Evolutionary conservation across 768 basidiomycete species (phyloP).

Genomic region (Lentinus tigrinus): DNA sequence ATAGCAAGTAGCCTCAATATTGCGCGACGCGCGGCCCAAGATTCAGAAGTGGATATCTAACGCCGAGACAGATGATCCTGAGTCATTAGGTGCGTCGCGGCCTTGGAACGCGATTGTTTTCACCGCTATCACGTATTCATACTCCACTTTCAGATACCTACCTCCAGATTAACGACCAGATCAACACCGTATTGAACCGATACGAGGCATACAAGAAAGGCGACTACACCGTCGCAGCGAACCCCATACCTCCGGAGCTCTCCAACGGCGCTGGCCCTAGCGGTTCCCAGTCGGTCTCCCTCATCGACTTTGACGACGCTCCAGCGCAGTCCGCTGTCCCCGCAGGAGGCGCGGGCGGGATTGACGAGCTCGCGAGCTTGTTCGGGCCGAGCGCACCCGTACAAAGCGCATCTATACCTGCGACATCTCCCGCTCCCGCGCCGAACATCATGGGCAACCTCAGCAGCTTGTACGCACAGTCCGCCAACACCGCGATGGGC

Average conservation of each 20-base stretch:
- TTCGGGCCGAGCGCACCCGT: constrained; percentile 39
- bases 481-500: not conserved
- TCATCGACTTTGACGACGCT: constrained; percentile 78
- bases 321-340: constrained; percentile 19
- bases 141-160: constrained; percentile 66
- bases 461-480: not conserved
- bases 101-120: not conserved
- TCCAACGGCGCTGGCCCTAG: constrained; percentile 29
- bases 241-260: constrained; percentile 66
- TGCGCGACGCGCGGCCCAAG: constrained; percentile 83
- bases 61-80: constrained; percentile 84
- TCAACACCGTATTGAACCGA: constrained; percentile 86
- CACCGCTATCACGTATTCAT: not conserved
- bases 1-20: constrained; percentile 87
- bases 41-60: constrained; percentile 98
- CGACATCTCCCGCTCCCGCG: too few relatives aligned
- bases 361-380: constrained; percentile 62
- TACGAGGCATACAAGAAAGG: constrained; percentile 94
- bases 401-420: constrained; percentile 8
- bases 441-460: not conserved
- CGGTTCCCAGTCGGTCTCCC: constrained; percentile 41
- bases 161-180: constrained; percentile 95
- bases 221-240: constrained; percentile 69
- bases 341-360: constrained; percentile 26
- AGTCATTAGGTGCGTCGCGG: constrained; percentile 67